Conservation (phyloP, 202 grass and related monocot species). For the Carex sylvatica region DNA sequence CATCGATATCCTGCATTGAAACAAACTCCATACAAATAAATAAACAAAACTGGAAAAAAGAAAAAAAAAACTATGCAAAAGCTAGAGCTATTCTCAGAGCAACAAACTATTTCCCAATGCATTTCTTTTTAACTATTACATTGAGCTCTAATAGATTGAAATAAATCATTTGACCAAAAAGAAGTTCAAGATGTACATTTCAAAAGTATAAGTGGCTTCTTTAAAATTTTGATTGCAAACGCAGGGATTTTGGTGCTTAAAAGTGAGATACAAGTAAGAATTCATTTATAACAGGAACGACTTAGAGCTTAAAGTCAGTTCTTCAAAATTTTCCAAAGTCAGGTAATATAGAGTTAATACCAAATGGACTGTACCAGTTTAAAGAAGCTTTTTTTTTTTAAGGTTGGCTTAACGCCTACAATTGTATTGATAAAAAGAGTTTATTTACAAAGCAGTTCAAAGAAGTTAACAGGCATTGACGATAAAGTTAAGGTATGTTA, state of each 20-base stretch:
- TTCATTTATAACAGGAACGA: background rate
- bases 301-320: background rate
- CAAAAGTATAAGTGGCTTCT: background rate
- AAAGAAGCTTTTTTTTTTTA: background rate
- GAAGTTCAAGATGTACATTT: background rate
- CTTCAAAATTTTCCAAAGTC: background rate
- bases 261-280: background rate
- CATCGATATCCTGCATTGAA: conserved; percentile 76
- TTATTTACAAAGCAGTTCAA: no score
- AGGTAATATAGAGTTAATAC: background rate
- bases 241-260: background rate
- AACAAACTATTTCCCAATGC: background rate
- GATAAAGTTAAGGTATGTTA: background rate
- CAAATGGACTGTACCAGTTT: background rate
- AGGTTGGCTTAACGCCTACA: no score
- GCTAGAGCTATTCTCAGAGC: background rate
- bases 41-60: conserved; percentile 9
- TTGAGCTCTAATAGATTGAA: background rate
- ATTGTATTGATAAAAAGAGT: no score
- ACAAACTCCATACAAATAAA: background rate
- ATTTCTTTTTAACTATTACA: background rate
- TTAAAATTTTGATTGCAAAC: background rate
- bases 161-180: background rate
- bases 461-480: background rate
- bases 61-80: background rate